Percentiles rank a stretch among this genome's conserved stretches.
Conservation (phyloP, 2,329 filamentous ascomycete species). For the Colletotrichum brevisporum region DNA sequence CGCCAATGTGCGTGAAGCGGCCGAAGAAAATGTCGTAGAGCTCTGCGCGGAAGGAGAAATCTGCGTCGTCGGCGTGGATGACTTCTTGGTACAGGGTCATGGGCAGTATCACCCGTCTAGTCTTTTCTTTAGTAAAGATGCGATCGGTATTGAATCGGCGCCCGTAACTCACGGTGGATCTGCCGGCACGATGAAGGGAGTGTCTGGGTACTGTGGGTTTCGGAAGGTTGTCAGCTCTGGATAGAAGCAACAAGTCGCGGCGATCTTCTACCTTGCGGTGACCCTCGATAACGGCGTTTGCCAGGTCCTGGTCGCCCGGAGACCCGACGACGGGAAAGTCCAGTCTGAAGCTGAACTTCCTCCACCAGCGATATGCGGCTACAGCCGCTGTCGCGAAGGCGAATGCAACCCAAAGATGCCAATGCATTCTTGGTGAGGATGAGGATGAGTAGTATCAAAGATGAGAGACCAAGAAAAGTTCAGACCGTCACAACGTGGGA, state of each 20-base stretch:
- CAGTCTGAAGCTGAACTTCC: constrained; percentile 8
- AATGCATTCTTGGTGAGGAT: constrained; percentile 16
- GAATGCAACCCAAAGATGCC: constrained; percentile 22
- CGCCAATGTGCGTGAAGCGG: constrained; percentile 39
- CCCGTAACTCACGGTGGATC: constrained; percentile 11
- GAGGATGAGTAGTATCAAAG: neutral
- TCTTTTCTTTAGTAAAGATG: neutral
- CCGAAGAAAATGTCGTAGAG: constrained; percentile 41
- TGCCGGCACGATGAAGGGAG: constrained; percentile 27
- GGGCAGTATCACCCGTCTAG: constrained; percentile 28
- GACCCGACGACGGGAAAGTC: constrained; percentile 27
- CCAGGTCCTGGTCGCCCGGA: constrained; percentile 10
- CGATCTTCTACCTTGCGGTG: constrained; percentile 15
- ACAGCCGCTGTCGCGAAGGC: neutral
- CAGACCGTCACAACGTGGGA: too few species aligned
- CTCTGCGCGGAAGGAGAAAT: constrained; percentile 30
- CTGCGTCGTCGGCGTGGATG: constrained; percentile 27
- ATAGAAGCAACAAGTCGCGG: too few species aligned
- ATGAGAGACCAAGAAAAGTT: neutral
- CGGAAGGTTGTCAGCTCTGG: neutral
- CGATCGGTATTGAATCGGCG: neutral
- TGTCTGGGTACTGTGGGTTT: constrained; percentile 18
- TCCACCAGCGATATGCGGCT: constrained; percentile 14
- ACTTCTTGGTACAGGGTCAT: constrained; percentile 36
- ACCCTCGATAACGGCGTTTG: constrained; percentile 15